Conservation (phyloP, 495 filamentous ascomycete genomes). For the Chaetomium cochliodes region DNA sequence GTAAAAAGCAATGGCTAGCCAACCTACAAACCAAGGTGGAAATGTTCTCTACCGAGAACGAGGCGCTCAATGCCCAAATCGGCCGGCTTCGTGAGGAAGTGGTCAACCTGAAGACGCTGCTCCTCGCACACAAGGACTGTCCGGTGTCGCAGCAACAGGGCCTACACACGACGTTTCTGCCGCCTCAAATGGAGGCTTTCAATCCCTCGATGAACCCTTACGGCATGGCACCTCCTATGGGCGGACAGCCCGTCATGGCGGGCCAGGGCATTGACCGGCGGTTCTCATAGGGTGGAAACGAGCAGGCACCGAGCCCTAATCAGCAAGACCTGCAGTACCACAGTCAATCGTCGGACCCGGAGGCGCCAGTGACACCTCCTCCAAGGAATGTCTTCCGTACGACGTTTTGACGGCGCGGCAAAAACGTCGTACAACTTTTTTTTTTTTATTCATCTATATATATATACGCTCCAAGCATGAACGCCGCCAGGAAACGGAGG, state of each 20-base stretch:
- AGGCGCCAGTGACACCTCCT: too few species aligned
- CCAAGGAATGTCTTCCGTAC: too few species aligned
- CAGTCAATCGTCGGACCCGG: not conserved
- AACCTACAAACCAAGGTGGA: conserved; percentile 96
- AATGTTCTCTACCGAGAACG: conserved; percentile 85
- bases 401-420: too few species aligned
- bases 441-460: too few species aligned
- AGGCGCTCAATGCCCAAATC: conserved; percentile 79
- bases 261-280: conserved; percentile 54
- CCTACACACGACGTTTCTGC: conserved; percentile 66
- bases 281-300: conserved; percentile 43
- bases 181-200: conserved; percentile 31
- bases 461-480: not conserved
- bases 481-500: not conserved
- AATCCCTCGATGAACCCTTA: conserved; percentile 69
- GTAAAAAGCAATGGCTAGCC: conserved; percentile 98
- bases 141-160: conserved; percentile 88
- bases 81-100: conserved; percentile 86
- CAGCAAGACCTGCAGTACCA: not conserved
- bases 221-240: conserved; percentile 60
- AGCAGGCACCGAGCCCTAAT: not conserved
- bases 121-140: conserved; percentile 96
- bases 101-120: conserved; percentile 88
- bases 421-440: too few species aligned
- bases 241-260: conserved; percentile 55